Evolutionary conservation across 2,329 filamentous ascomycete species (phyloP), one percentile per base, ranked within the genome.

Genomic region (Aureobasidium vineae): DNA sequence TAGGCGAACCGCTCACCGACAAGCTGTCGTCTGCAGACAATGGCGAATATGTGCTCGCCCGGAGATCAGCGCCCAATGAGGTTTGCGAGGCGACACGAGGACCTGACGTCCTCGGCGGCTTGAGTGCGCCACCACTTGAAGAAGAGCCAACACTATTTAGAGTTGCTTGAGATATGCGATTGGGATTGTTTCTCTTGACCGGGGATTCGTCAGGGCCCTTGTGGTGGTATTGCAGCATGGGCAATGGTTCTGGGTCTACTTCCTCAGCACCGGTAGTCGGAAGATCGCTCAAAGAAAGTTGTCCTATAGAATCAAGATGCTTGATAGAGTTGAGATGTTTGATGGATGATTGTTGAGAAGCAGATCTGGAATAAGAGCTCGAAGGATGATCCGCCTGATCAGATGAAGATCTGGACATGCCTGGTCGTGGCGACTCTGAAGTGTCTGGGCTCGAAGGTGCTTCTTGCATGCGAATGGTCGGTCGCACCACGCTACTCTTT

Each of bases 61-160:
- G 85, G 68, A 86, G 79, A 56, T 96, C 92, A 19, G 90, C 92
- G 56, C 85, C 85, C 16, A 85, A 82, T 2, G 91, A 95, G 76
- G 92, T 93, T 5, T 88, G 82, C 15, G 93, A 97, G 28, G 83
- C 83, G 5, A 92, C 92, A 61, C 93, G 84, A 47, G 85, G 84
- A 69, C 90, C 75, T 16, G 85, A 86, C 67, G 81, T 86, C 72
- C 78, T 86, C 70, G 84, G 80, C 67, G 80, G 71, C 28, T 69
- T 68, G 26, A 72, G 66, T 45, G 43, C 49, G 26, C 68, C 69
- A 19, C 64, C 67, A 49, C 67, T 68, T 69, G 70, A 77, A 75
- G 64, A 69, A 6, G 75, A 77, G 7, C 70, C 73, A 11, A 60
- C 67, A 19, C 75, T 76, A 31, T 70, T 69, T 2, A 71, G 68